phyloP scores from a whole-genome alignment of 345 rosid genomes.

The Boechera retrofracta region DNA sequence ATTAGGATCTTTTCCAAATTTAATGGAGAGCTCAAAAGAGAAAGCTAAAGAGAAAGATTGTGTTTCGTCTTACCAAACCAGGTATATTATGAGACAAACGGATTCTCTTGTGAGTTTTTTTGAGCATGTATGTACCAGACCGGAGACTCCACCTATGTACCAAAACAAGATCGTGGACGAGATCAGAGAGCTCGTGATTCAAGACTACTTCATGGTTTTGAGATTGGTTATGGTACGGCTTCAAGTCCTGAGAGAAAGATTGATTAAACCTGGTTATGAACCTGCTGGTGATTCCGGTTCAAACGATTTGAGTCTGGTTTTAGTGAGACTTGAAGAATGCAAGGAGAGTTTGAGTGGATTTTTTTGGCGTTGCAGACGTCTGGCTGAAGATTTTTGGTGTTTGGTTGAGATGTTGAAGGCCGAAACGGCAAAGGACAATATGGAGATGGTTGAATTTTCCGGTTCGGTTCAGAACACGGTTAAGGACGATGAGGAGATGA shows the following conservation, averaged over 20 bases:
- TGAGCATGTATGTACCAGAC: slow-evolving; percentile 61
- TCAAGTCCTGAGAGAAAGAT: slow-evolving; percentile 60
- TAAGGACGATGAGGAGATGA: slow-evolving; percentile 28
- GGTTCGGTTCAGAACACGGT: slow-evolving; percentile 14
- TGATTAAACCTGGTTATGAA: slow-evolving; percentile 52
- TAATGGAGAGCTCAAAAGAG: slow-evolving; percentile 50
- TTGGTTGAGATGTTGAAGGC: slow-evolving; percentile 50
- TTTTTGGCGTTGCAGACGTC: slow-evolving; percentile 43
- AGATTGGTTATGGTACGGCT: slow-evolving; percentile 56
- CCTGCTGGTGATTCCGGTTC: slow-evolving; percentile 49
- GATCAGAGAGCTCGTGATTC: slow-evolving; percentile 55
- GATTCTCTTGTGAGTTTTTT: slow-evolving; percentile 59
- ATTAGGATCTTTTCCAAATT: slow-evolving; percentile 62
- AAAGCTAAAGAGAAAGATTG: slow-evolving; percentile 55
- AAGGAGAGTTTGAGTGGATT: slow-evolving; percentile 48
- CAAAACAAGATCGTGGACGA: slow-evolving; percentile 55
- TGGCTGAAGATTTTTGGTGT: slow-evolving; percentile 60
- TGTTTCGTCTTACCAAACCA: slow-evolving; percentile 54
- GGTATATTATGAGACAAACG: slow-evolving; percentile 56
- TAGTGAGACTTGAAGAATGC: slow-evolving; percentile 62
- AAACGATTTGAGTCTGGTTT: slow-evolving; percentile 57
- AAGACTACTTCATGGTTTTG: slow-evolving; percentile 60
- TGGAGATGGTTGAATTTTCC: neutral
- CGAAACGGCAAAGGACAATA: neutral
- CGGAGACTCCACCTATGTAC: slow-evolving; percentile 43